Percentiles rank a stretch among this genome's conserved stretches.
These are phyloP conservation scores for Alternaria sp. DNA, from an alignment of 2,329 filamentous ascomycete genomes.

Conservation along the genomic window DNA sequence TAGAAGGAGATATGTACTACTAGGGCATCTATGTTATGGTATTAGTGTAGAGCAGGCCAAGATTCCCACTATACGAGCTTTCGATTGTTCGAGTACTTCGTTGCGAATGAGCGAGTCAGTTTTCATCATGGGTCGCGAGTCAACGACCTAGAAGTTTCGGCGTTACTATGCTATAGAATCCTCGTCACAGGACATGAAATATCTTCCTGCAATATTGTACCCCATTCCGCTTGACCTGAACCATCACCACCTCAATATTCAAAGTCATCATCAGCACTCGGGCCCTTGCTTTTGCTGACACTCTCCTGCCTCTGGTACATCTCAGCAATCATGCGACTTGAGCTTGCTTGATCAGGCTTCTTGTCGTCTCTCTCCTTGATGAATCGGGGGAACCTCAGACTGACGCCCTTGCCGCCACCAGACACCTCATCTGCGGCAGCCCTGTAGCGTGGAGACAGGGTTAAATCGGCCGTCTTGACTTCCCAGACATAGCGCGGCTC, in stretches of 20 bases:
- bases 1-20: neutral
- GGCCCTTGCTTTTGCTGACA: slow-evolving; percentile 83
- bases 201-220: neutral
- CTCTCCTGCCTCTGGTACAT: slow-evolving; percentile 98
- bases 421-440: slow-evolving; percentile 82
- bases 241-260: slow-evolving; percentile 70
- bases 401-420: slow-evolving; percentile 78
- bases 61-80: neutral
- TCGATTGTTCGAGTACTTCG: neutral
- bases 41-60: neutral
- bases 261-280: slow-evolving; percentile 93
- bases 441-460: slow-evolving; percentile 89
- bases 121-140: neutral
- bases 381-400: slow-evolving; percentile 88
- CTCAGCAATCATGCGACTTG: slow-evolving; percentile 83
- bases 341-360: slow-evolving; percentile 89
- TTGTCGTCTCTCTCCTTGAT: slow-evolving; percentile 94
- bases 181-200: neutral
- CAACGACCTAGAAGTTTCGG: neutral
- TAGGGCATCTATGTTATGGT: neutral
- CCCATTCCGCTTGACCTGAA: neutral
- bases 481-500: slow-evolving; percentile 96
- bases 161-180: neutral
- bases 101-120: neutral
- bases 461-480: slow-evolving; percentile 94